Percentiles rank a stretch among this genome's conserved stretches.
Evolutionary conservation across 2,329 filamentous ascomycete genomes (phyloP).

Genomic region (Graphilbum ipis-grandicollis): DNA sequence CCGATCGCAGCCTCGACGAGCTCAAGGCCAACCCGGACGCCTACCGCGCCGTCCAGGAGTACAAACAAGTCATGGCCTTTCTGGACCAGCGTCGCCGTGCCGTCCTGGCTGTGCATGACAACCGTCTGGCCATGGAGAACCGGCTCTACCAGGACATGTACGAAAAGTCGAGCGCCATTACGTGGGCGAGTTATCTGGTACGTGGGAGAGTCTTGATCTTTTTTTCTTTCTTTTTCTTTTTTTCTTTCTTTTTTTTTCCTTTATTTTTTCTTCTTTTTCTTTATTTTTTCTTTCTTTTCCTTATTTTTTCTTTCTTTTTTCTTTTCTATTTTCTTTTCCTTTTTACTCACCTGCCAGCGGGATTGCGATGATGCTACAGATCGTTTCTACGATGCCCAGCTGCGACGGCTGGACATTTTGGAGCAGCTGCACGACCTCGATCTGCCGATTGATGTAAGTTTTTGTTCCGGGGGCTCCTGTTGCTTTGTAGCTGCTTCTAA

Average conservation of each 20-base stretch:
- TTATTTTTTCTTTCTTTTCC: too few relatives aligned
- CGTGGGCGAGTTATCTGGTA: slow-evolving; percentile 7
- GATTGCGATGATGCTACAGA: slow-evolving; percentile 18
- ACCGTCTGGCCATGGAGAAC: slow-evolving; percentile 10
- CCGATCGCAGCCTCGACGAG: slow-evolving; percentile 38
- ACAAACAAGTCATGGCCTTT: slow-evolving; percentile 29
- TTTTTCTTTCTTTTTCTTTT: too few relatives aligned
- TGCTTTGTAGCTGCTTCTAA: background rate
- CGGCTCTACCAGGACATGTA: slow-evolving; percentile 4
- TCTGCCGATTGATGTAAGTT: slow-evolving; percentile 32
- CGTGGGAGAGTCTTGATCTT: too few relatives aligned
- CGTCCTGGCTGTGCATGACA: slow-evolving; percentile 9
- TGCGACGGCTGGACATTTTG: slow-evolving; percentile 27
- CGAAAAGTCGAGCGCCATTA: slow-evolving; percentile 3
- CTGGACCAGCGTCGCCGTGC: slow-evolving; percentile 27
- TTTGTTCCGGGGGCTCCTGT: background rate
- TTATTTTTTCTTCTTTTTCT: too few relatives aligned
- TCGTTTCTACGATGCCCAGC: slow-evolving; percentile 26
- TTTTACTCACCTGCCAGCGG: slow-evolving; percentile 3
- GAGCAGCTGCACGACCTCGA: slow-evolving; percentile 23
- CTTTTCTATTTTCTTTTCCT: background rate
- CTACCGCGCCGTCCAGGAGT: slow-evolving; percentile 36
- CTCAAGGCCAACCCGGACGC: slow-evolving; percentile 35
- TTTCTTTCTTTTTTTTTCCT: too few relatives aligned
- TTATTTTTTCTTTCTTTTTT: too few relatives aligned